Conservation (phyloP, 2,329 filamentous ascomycete genomes). For the Aureobasidium lini region DNA sequence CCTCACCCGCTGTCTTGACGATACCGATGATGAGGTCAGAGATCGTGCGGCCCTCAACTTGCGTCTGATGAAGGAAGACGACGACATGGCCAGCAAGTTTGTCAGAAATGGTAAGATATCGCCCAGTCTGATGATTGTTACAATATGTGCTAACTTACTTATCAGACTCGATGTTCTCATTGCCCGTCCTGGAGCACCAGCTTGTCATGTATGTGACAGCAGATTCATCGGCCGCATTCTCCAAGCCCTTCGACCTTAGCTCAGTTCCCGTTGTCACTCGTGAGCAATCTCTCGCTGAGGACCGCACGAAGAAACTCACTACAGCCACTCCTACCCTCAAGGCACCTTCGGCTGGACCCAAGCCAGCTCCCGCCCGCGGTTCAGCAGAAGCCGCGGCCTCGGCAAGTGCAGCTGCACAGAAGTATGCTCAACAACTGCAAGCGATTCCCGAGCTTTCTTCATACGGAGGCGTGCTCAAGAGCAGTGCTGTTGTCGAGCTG, state of each 20-base stretch:
- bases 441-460: conserved; percentile 84
- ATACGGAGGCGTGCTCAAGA: conserved; percentile 88
- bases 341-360: conserved; percentile 76
- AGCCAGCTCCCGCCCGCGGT: conserved; percentile 56
- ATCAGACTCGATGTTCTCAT: conserved; percentile 85
- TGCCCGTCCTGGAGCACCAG: conserved; percentile 93
- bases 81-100: conserved; percentile 77
- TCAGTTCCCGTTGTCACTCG: conserved; percentile 88
- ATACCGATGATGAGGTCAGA: conserved; percentile 94
- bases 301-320: conserved; percentile 94
- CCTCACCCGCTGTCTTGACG: conserved; percentile 86
- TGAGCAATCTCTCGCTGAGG: conserved; percentile 92
- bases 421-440: conserved; percentile 80
- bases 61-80: conserved; percentile 74
- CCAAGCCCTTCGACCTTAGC: conserved; percentile 79
- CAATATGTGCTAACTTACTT: conserved; percentile 10
- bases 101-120: conserved; percentile 73
- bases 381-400: conserved; percentile 66
- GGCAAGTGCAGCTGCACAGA: conserved; percentile 73
- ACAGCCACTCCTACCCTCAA: conserved; percentile 89
- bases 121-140: background rate
- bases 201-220: conserved; percentile 96
- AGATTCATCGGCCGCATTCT: conserved; percentile 78
- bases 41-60: conserved; percentile 92
- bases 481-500: conserved; percentile 74